Base-by-base conservation (phyloP, 2,329 filamentous ascomycete genomes). In the Talaromyces pinophilus region DNA sequence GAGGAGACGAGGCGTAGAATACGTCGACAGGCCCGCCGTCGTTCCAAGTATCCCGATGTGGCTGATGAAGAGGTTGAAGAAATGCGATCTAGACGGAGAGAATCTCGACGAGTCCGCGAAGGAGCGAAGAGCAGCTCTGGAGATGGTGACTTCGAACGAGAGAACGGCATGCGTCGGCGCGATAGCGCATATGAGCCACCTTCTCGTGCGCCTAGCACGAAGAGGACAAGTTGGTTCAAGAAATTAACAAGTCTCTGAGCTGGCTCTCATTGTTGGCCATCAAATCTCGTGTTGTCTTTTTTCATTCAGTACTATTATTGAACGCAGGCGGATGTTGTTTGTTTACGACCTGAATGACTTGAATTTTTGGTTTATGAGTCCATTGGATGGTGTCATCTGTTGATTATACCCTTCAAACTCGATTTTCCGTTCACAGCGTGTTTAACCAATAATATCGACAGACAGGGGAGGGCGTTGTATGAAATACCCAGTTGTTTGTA, bases 151-250 rank as follows among this genome's bases (percentile, higher is more conserved):
- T 76, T 78, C 42, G 77, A 80, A 63, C 76, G 77, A 63, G 76
- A 75, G 30, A 74, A 76, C 19, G 72, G 74, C 8, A 73, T 72
- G 69, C 71, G 71, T 50, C 50, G 50, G 40, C 76, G 77, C 28
- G 72, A 76, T 52, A 72, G 60, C 68, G 74, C 69, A 3, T 72
- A 73, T 65, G 69, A 66, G 15, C 65, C 65, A 38, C n/a, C 46
- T 5, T 69, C 68, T 28, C 70, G 71, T 54, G 71, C 71, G 19
- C 70, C 73, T 13, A 73, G 72, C 40, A 67, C 72, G 6, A 81
- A 79, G 70, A 74, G 76, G 66, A 73, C 77, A 13, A 79, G 75
- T 67, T 82, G 80, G 80, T 77, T 82, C 59, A 79, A 78, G 69
- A 82, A 80, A 69, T 69, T 82, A 50, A 78, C 78, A 11, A 62